Evolutionary conservation across 352 stramenopile genomes (phyloP), one percentile per base, ranked within the genome.

Genomic region (Pythium biforme): DNA sequence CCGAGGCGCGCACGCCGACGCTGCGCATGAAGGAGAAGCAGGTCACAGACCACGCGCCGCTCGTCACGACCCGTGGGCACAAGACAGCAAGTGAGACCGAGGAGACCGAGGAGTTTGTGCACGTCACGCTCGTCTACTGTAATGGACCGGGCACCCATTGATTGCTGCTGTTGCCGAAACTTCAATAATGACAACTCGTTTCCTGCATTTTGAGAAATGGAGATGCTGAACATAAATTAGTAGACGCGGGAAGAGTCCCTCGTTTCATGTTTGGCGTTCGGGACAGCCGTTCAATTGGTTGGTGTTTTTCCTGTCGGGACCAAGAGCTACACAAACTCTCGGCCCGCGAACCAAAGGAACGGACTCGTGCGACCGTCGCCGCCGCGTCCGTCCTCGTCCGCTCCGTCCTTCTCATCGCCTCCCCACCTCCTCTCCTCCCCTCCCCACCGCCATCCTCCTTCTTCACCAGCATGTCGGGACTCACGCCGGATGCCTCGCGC

Each of bases 401-500:
- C 40, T 22, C 25, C 11, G 34, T 40, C 22, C 33, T 23, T 33
- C 43, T 37, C 34, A n/a, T n/a, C n/a, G 19, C 23, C 37, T 39
- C 54, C 19, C 19, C 19, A 19, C 45, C 46, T 48, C 45, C n/a
- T 5, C 53, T 56, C 46, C 23, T 41, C 39, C 20, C 10, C 31
- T 33, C 26, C 17, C 33, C 23, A 31, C 8, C 48, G 22, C 22
- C 27, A 8, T 46, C 15, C 22, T n/a, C 47, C n/a, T n/a, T n/a
- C n/a, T n/a, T n/a, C n/a, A n/a, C n/a, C 55, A 53, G 51, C 58
- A 93, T 92, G 84, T 89, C 82, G 55, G 79, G 83, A 62, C 73
- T 94, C 31, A 91, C 81, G 1, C 81, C 86, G 39, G 88, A 96
- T 49, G 85, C 86, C 23, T 96, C 83, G 62, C 84, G 84, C 46